A percentile compares a stretch with the other conserved stretches of the same genome.
phyloP scores from a whole-genome alignment of 129 eudicot genomes.

The Smallanthus sonchifolius region DNA sequence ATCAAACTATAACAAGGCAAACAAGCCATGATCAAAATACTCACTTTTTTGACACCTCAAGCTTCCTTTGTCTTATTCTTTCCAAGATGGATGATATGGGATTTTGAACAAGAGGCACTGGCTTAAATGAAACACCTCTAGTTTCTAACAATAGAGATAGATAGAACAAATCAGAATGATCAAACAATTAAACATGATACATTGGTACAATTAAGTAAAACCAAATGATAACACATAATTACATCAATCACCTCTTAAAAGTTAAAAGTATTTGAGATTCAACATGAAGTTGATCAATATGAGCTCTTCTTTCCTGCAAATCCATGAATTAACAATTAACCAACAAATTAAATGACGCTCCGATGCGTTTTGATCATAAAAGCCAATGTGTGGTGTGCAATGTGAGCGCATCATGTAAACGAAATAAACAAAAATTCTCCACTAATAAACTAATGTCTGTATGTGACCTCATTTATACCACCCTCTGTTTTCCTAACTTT shows the following conservation, averaged over 20 bases:
- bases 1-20: neutral
- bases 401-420: too few relatives aligned
- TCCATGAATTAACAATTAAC: neutral
- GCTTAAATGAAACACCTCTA: slow-evolving; percentile 69
- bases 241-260: slow-evolving; percentile 58
- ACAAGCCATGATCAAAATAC: slow-evolving; percentile 23
- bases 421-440: too few relatives aligned
- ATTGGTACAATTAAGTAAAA: slow-evolving; percentile 4
- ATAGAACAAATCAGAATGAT: neutral
- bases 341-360: neutral
- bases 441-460: too few relatives aligned
- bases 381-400: too few relatives aligned
- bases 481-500: too few relatives aligned
- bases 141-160: slow-evolving; percentile 40
- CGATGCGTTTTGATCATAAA: too few relatives aligned
- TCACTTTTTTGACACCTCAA: slow-evolving; percentile 68
- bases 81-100: slow-evolving; percentile 81
- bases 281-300: slow-evolving; percentile 67
- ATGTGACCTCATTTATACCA: too few relatives aligned
- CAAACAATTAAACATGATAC: neutral
- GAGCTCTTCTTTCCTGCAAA: slow-evolving; percentile 63
- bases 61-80: slow-evolving; percentile 77
- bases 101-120: slow-evolving; percentile 62
- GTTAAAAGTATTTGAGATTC: slow-evolving; percentile 84
- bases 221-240: neutral